These are phyloP conservation scores for Bryum argenteum DNA, from an alignment of 225 moss, liverwort and hornwort species.

Conservation along the genomic window DNA sequence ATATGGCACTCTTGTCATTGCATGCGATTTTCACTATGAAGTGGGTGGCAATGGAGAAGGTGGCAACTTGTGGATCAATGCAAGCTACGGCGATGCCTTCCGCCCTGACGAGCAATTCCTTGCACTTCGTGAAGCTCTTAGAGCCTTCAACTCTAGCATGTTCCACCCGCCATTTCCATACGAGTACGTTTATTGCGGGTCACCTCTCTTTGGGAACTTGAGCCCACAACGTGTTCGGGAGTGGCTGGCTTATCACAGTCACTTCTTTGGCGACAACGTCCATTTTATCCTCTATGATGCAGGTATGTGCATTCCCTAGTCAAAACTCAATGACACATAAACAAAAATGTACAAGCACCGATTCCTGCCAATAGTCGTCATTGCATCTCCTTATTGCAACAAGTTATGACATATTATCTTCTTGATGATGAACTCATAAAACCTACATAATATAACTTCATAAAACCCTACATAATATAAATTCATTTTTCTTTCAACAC, in stretches of 20 bases:
- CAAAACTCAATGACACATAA: too few relatives aligned
- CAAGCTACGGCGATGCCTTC: not conserved
- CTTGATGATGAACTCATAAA: too few relatives aligned
- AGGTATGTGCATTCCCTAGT: not conserved
- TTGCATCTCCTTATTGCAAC: too few relatives aligned
- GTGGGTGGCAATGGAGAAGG: not conserved
- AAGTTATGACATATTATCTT: too few relatives aligned
- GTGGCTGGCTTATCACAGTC: conserved; percentile 36
- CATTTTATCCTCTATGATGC: conserved; percentile 34
- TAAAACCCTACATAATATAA: too few relatives aligned
- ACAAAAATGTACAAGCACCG: too few relatives aligned
- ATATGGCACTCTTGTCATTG: not conserved
- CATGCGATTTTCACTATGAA: not conserved
- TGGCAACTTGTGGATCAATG: not conserved
- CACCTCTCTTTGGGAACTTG: conserved; percentile 27
- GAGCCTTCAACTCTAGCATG: conserved; percentile 2
- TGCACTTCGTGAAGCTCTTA: not conserved
- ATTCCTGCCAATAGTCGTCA: too few relatives aligned
- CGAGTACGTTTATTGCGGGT: conserved; percentile 34
- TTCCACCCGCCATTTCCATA: conserved; percentile 29
- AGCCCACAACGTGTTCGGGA: conserved; percentile 32
- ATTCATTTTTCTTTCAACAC: too few relatives aligned
- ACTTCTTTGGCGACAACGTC: conserved; percentile 6
- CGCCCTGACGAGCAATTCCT: not conserved
- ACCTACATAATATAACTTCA: too few relatives aligned